These are phyloP conservation scores for Kwoniella heveanensis DNA, from an alignment of 768 basidiomycete species.

Conservation along the genomic window DNA sequence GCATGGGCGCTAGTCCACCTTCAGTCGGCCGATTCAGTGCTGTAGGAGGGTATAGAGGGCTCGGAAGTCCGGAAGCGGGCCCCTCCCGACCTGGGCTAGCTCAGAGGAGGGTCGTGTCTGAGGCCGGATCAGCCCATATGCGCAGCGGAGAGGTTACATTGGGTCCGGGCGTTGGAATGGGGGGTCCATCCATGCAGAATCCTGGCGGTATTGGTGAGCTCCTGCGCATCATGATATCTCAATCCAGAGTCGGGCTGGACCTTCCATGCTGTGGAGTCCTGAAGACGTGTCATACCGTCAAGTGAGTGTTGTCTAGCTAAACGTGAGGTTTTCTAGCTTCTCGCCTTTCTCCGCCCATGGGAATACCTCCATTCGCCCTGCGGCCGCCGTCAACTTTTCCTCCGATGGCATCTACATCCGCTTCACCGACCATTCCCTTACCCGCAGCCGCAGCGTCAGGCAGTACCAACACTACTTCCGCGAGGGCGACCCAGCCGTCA, in stretches of 20 bases:
- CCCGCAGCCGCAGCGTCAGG: not conserved
- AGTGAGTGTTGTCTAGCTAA: not conserved
- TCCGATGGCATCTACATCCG: not conserved
- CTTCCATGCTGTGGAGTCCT: too few relatives aligned
- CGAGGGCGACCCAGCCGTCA: constrained; percentile 2
- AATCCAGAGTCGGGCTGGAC: too few relatives aligned
- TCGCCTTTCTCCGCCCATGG: constrained; percentile 12
- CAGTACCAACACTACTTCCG: not conserved
- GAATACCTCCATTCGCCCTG: constrained; percentile 37
- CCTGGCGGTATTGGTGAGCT: constrained; percentile 18
- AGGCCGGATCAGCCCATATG: not conserved
- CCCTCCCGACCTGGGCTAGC: not conserved
- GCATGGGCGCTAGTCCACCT: not conserved
- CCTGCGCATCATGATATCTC: not conserved
- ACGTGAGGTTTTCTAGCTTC: not conserved
- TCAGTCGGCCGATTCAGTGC: not conserved
- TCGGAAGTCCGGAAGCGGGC: not conserved
- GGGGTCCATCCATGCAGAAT: not conserved
- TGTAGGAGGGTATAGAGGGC: not conserved
- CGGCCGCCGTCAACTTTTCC: constrained; percentile 23
- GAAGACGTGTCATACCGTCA: too few relatives aligned
- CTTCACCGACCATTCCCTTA: constrained; percentile 3
- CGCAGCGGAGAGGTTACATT: not conserved
- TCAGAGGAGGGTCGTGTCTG: not conserved
- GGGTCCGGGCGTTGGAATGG: not conserved